Evolutionary conservation across 352 stramenopile species (phyloP).

Genomic region (Phytophthora pluvialis): DNA sequence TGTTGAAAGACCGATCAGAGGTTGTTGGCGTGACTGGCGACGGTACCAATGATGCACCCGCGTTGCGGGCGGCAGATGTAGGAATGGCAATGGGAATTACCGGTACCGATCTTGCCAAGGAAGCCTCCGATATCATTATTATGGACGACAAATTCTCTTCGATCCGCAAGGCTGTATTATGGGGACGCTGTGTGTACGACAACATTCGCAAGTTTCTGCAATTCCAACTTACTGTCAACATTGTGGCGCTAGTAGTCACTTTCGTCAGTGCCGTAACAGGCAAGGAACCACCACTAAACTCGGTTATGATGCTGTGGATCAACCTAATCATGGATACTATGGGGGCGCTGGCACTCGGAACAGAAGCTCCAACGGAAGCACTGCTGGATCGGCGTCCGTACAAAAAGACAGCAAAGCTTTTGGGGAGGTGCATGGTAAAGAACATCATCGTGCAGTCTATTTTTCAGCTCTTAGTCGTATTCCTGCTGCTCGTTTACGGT

Average conservation of each 20-base stretch:
- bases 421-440: slow-evolving; percentile 75
- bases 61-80: slow-evolving; percentile 73
- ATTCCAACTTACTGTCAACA: slow-evolving; percentile 88
- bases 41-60: slow-evolving; percentile 83
- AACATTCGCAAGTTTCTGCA: slow-evolving; percentile 89
- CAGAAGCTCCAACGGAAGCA: slow-evolving; percentile 67
- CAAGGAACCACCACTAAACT: slow-evolving; percentile 82
- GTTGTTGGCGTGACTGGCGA: slow-evolving; percentile 85
- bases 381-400: slow-evolving; percentile 74
- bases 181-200: slow-evolving; percentile 85
- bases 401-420: slow-evolving; percentile 65
- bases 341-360: slow-evolving; percentile 74
- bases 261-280: slow-evolving; percentile 85
- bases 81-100: slow-evolving; percentile 85
- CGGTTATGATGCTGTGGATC: slow-evolving; percentile 91
- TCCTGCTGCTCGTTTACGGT: slow-evolving; percentile 76
- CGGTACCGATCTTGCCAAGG: slow-evolving; percentile 81
- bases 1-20: slow-evolving; percentile 74
- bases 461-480: slow-evolving; percentile 87
- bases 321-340: slow-evolving; percentile 91
- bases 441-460: slow-evolving; percentile 73
- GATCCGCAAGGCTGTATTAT: slow-evolving; percentile 80
- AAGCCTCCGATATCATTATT: slow-evolving; percentile 88
- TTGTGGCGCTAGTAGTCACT: slow-evolving; percentile 79
- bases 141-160: slow-evolving; percentile 90